phyloP scores from a whole-genome alignment of 495 filamentous ascomycete species.

The Aspergillus saccharolyticus region DNA sequence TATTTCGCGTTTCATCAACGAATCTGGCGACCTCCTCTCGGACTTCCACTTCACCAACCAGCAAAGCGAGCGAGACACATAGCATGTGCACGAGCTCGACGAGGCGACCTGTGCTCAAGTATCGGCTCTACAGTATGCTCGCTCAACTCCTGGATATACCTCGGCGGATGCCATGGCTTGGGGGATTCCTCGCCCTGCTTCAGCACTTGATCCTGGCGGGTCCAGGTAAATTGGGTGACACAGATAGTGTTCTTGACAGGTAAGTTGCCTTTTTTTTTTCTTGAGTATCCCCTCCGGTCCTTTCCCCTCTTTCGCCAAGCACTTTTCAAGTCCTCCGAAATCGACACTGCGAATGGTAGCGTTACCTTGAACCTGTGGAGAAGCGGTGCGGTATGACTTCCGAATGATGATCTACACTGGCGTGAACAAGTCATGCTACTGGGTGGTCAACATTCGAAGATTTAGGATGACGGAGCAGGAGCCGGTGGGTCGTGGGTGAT shows the following conservation, averaged over 20 bases:
- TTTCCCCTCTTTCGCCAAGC: conserved; percentile 15
- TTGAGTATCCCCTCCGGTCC: conserved; percentile 22
- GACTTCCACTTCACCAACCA: conserved; percentile 23
- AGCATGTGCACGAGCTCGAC: conserved; percentile 44
- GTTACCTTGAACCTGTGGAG: conserved; percentile 31
- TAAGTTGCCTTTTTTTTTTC: conserved; percentile 53
- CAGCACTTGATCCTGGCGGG: conserved; percentile 67
- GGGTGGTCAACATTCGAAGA: conserved; percentile 24
- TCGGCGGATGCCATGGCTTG: conserved; percentile 80
- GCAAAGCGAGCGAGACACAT: conserved; percentile 27
- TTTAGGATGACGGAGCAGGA: conserved; percentile 7
- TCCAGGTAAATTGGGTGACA: conserved; percentile 66
- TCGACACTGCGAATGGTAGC: conserved; percentile 7
- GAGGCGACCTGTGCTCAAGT: conserved; percentile 67
- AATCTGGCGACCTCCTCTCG: conserved; percentile 20
- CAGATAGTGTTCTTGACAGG: conserved; percentile 81
- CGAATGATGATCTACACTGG: conserved; percentile 37
- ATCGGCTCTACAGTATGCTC: conserved; percentile 66
- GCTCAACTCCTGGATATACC: conserved; percentile 65
- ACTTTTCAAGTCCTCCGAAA: not conserved
- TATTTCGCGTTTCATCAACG: conserved; percentile 42
- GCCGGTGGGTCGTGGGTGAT: conserved; percentile 27
- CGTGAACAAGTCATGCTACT: conserved; percentile 20
- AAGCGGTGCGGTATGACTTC: conserved; percentile 31
- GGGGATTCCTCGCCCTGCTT: conserved; percentile 61